Percentiles rank a stretch among this genome's conserved stretches.
Evolutionary conservation across 2,329 filamentous ascomycete species (phyloP).

Genomic region (Diaporthe sp.): DNA sequence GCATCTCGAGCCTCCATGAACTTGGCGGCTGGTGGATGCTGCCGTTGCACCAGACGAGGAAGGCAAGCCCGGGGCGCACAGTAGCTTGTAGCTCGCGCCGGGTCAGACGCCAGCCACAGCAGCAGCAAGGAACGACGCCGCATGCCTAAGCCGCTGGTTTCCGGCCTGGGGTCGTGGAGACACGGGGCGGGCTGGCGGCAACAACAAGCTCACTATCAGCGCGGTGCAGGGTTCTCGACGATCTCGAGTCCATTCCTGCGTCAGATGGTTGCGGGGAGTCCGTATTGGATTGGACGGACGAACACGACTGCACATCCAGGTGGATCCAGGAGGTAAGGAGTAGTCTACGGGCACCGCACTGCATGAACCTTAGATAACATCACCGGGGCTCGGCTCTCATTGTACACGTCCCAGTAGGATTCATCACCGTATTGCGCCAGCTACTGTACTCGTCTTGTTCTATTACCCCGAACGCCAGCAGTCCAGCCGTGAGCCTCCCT

Average conservation of each 20-base stretch:
- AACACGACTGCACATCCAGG: neutral
- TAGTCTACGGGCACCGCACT: neutral
- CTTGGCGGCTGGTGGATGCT: slow-evolving; percentile 6
- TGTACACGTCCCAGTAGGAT: slow-evolving; percentile 16
- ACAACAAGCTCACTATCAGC: slow-evolving; percentile 4
- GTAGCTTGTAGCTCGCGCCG: slow-evolving; percentile 2
- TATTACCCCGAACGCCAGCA: slow-evolving; percentile 32
- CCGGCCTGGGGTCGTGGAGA: slow-evolving; percentile 23
- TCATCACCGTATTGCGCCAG: slow-evolving; percentile 27
- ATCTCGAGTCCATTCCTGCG: slow-evolving; percentile 20
- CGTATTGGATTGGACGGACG: slow-evolving; percentile 2
- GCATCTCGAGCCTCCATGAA: slow-evolving; percentile 9
- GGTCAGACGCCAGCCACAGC: slow-evolving; percentile 21
- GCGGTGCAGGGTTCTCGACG: slow-evolving; percentile 28
- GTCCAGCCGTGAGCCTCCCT: slow-evolving; percentile 36
- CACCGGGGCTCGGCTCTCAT: slow-evolving; percentile 9
- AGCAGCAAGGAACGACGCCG: slow-evolving; percentile 28
- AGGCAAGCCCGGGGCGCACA: neutral
- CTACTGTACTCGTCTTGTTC: slow-evolving; percentile 30
- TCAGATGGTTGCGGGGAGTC: slow-evolving; percentile 18
- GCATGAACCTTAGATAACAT: slow-evolving; percentile 26
- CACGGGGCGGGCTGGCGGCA: neutral
- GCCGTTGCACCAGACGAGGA: neutral
- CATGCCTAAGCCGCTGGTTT: slow-evolving; percentile 36
- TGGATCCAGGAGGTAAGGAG: slow-evolving; percentile 13